These are phyloP conservation scores for Yamadazyma takamatsuzukensis DNA, from an alignment of 805 yeast species.

Conservation along the genomic window DNA sequence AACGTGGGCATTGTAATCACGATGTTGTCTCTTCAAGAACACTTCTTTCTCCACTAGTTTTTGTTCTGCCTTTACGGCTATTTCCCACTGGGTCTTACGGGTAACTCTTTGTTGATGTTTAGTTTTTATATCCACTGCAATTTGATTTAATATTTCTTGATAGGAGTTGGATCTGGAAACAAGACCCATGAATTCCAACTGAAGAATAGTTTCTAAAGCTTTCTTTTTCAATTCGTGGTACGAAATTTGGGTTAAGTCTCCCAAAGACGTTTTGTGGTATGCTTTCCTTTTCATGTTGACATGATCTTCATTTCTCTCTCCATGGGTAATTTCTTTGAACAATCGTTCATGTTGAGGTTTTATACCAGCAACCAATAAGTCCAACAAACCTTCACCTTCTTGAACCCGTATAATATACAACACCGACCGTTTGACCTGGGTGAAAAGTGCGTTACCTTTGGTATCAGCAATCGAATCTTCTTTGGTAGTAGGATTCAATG, in stretches of 20 bases:
- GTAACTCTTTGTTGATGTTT: slow-evolving; percentile 42
- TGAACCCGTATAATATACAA: slow-evolving; percentile 82
- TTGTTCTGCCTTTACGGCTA: slow-evolving; percentile 39
- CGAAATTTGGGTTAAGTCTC: slow-evolving; percentile 45
- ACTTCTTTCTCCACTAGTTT: slow-evolving; percentile 45
- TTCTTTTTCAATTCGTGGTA: slow-evolving; percentile 76
- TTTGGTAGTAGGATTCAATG: slow-evolving; percentile 50
- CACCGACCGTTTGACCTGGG: slow-evolving; percentile 81
- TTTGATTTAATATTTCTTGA: slow-evolving; percentile 76
- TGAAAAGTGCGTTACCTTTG: slow-evolving; percentile 54
- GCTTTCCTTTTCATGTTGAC: slow-evolving; percentile 36
- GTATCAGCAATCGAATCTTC: slow-evolving; percentile 50
- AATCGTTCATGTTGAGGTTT: slow-evolving; percentile 63
- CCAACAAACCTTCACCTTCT: slow-evolving; percentile 62
- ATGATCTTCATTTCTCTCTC: slow-evolving; percentile 34
- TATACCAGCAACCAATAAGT: slow-evolving; percentile 64
- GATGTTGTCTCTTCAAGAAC: slow-evolving; percentile 41
- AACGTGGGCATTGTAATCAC: slow-evolving; percentile 46
- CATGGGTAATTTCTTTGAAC: slow-evolving; percentile 52
- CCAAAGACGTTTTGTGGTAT: slow-evolving; percentile 44
- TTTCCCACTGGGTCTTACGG: slow-evolving; percentile 38
- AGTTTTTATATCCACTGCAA: slow-evolving; percentile 71
- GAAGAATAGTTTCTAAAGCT: slow-evolving; percentile 71
- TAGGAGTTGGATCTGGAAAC: slow-evolving; percentile 66
- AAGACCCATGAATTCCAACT: slow-evolving; percentile 65